Base-by-base conservation (phyloP, 805 yeast genomes). In the Myxozyma mucilagina region DNA sequence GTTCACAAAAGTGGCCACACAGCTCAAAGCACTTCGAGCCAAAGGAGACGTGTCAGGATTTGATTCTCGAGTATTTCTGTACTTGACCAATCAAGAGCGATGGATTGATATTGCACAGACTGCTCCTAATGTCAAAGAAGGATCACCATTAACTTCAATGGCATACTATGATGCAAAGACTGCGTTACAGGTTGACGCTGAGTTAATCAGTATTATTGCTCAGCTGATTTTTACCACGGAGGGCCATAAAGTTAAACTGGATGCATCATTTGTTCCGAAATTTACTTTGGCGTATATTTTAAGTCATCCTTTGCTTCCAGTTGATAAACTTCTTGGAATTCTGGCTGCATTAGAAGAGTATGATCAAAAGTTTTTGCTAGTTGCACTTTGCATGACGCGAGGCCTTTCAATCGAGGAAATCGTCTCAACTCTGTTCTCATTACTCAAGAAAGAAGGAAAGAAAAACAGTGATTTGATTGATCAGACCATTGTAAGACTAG, bases 271-370 rank as follows among this genome's bases (percentile, higher is more conserved):
- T 51, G 67, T 71, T 64, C 80, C 94, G 54, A 85, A 86, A 68
- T 75, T 75, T 51, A 78, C 90, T 1, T 73, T 90, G 51, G 82
- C 87, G 0, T 92, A 89, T 70, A 78, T 92, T 38, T 78, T 93
- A 64, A 88, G 97, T 1, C 96, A 93, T 75, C 97, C 97, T 16
- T 75, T 90, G 18, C 91, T 87, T 74, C 97, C 97, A 9, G 73
- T 77, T 14, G 75, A 79, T 18, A 81, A 79, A 61, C 78, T 89
- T 9, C 73, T 75, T 4, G 85, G 84, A 1, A 72, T 92, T 48
- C 74, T 93, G 47, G 70, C 77, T 14, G 76, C 75, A 43, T 36
- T 53, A 20, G 20, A 34, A 9, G 51, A 44, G 2, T 34, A 44
- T n/a, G 49, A 53, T 24, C 13, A 41, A 4, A 29, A 45, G 29